A percentile compares a stretch with the other conserved stretches of the same genome.
These are phyloP conservation scores for Zea mays DNA, from an alignment of 176 grass and related monocot genomes.

Conservation along the genomic window DNA sequence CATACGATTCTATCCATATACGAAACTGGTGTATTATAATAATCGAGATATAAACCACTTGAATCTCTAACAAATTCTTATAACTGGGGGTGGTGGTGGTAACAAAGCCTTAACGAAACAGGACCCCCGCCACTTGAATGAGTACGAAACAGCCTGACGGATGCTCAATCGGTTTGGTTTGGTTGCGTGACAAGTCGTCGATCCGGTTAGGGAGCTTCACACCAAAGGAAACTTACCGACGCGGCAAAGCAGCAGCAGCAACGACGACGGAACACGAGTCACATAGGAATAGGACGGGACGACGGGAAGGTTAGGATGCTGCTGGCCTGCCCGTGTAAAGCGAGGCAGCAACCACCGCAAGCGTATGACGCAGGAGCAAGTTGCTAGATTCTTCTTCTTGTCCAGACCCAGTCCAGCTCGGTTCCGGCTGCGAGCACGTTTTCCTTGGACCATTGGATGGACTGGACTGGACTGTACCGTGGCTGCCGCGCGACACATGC, in stretches of 20 bases:
- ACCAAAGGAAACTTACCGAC: background rate
- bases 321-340: slow-evolving; percentile 4
- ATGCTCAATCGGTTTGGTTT: background rate
- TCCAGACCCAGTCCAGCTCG: background rate
- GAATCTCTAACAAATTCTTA: too few relatives aligned
- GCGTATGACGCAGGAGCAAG: background rate
- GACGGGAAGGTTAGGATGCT: background rate
- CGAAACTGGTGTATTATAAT: too few relatives aligned
- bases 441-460: background rate
- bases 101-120: too few relatives aligned
- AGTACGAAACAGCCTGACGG: background rate
- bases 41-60: too few relatives aligned
- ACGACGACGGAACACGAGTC: background rate
- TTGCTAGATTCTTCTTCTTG: background rate
- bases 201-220: background rate
- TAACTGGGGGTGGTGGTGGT: too few relatives aligned
- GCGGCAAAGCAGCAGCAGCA: background rate
- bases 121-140: too few relatives aligned
- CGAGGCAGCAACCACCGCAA: slow-evolving; percentile 14
- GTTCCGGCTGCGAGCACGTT: background rate
- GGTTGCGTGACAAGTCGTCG: background rate
- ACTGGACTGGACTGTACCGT: background rate
- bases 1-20: too few relatives aligned
- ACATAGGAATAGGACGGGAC: background rate
- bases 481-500: background rate